Base-by-base conservation (phyloP, 1,284 basidiomycete genomes). In the Stereum hirsutum region DNA sequence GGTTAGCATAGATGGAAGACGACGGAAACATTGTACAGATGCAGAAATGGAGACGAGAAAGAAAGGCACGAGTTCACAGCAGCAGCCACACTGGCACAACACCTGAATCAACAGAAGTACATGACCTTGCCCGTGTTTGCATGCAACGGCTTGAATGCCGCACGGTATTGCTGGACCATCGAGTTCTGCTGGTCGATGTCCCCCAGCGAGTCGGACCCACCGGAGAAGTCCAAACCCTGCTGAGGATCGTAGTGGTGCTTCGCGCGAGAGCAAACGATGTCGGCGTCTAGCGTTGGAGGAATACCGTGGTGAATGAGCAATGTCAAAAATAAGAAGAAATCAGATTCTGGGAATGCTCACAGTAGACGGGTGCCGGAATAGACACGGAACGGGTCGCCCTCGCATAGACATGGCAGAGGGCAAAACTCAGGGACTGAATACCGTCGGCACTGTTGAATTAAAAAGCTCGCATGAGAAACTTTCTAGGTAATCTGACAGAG, bases 341-440 rank as follows among this genome's bases (percentile, higher is more conserved):
- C 30, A 41, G 39, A 45, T 27, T n/a, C n/a, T n/a, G n/a, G n/a
- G n/a, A n/a, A n/a, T n/a, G 49, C 82, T 57, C 52, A 88, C 86
- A 89, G 52, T 89, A 90, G 0, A 89, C 84, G 0, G 87, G 88
- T 0, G 87, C 87, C 0, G 86, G 85, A 43, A 89, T 86, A 0
- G 86, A 89, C 1, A 91, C 88, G 0, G 85, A 86, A 32, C 89
- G 77, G 1, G 88, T 90, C 11, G 83, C 79, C 2, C 88, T 72
- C 0, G 85, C 85, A 54, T 89, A 91, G 8, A 89, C 80, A 50
- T 89, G 87, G 54, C 84, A 89, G 0, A 90, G 61, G 1, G 83
- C 76, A 50, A 84, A 89, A 0, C 85, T 80, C 2, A 90, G 58
- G 2, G 74, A 70, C 49, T 88, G 85, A 8, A 88, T 55, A 33